Percentiles rank a stretch among this genome's conserved stretches.
phyloP scores from a whole-genome alignment of 139 green algal genomes.

The Astrephomene gubernaculifera region DNA sequence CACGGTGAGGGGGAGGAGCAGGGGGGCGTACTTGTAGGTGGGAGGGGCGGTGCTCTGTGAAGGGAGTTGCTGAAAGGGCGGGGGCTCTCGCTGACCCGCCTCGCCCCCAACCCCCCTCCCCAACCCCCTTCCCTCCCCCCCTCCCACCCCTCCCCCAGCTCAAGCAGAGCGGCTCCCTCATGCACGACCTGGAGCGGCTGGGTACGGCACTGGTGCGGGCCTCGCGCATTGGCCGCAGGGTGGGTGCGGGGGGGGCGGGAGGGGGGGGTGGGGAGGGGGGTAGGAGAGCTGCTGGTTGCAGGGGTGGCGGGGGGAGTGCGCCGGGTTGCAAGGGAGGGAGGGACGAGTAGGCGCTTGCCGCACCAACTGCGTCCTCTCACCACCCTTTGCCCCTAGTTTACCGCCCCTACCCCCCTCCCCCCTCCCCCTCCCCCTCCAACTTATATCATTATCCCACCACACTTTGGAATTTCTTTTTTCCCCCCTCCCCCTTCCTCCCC shows the following conservation, averaged over 20 bases:
- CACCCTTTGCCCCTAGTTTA: too few species aligned
- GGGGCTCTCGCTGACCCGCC: neutral
- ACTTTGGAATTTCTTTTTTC: neutral
- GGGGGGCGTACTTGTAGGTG: neutral
- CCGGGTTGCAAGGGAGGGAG: neutral
- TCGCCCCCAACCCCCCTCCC: neutral
- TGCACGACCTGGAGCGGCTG: conserved; percentile 45
- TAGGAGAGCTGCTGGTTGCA: neutral
- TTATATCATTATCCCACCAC: neutral
- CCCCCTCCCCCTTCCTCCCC: neutral
- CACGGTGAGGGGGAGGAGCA: conserved; percentile 25
- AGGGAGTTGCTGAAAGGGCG: neutral
- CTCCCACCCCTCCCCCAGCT: conserved; percentile 17
- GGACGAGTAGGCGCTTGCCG: neutral
- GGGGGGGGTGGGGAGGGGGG: neutral
- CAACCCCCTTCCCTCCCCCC: neutral
- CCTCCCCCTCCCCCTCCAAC: neutral
- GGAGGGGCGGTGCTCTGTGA: neutral
- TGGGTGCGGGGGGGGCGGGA: neutral
- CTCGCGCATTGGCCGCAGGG: conserved; percentile 34
- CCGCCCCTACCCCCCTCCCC: neutral
- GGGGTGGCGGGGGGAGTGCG: neutral
- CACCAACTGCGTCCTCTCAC: neutral
- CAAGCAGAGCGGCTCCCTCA: conserved; percentile 52
- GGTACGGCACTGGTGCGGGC: conserved; percentile 55